A percentile compares a stretch with the other conserved stretches of the same genome.
phyloP scores from a whole-genome alignment of 352 stramenopile species.

The Phytophthora hibernalis region DNA sequence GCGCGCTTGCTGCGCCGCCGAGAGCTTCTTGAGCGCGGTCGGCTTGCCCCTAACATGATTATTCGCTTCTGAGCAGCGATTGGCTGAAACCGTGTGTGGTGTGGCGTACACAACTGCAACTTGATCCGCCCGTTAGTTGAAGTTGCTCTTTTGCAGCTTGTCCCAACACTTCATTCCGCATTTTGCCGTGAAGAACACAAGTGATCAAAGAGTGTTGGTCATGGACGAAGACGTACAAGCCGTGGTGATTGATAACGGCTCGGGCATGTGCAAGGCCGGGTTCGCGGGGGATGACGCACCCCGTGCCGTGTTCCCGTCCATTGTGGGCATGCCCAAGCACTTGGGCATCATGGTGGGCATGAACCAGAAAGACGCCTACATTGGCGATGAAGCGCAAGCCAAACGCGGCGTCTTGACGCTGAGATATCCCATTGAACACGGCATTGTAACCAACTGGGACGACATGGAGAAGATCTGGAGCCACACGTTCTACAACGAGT shows the following conservation, averaged over 20 bases:
- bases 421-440: constrained; percentile 99
- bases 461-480: constrained; percentile 99
- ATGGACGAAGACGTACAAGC: constrained; percentile 72
- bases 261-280: constrained; percentile 99
- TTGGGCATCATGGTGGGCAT: constrained; percentile 98
- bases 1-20: constrained; percentile 46
- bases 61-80: constrained; percentile 7
- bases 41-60: constrained; percentile 23
- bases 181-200: constrained; percentile 13
- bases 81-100: constrained; percentile 2
- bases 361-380: constrained; percentile 95
- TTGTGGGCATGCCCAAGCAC: constrained; percentile 96
- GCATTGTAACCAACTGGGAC: constrained; percentile 99
- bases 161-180: constrained; percentile 8
- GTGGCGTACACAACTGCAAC: constrained; percentile 26
- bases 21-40: constrained; percentile 29
- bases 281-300: constrained; percentile 98
- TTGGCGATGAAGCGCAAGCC: constrained; percentile 93
- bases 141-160: constrained; percentile 1
- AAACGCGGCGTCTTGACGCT: constrained; percentile 94
- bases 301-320: constrained; percentile 96
- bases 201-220: neutral
- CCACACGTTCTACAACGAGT: constrained; percentile 99
- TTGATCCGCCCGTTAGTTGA: constrained; percentile 33
- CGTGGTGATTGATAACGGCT: constrained; percentile 97